Base-by-base conservation (phyloP, 2,329 filamentous ascomycete genomes). In the Rhinocladiella similis region DNA sequence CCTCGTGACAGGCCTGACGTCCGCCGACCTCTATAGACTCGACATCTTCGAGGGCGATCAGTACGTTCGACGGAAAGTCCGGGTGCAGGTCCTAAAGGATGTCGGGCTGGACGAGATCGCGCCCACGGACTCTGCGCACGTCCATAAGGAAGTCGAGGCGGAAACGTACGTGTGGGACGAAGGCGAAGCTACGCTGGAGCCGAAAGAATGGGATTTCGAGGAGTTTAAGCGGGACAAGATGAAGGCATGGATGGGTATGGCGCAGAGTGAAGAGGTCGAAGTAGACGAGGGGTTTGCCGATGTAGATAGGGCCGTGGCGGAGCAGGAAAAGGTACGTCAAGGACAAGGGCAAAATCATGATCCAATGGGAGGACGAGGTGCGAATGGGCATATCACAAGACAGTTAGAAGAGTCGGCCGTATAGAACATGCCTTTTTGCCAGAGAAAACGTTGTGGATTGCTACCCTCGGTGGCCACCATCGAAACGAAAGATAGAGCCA, bases 161-260 rank as follows among this genome's bases (percentile, higher is more conserved):
- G 76, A 81, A 50, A 84, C 84, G 12, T 92, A 92, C 69, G 80
- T 91, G 4, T 91, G 82, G 72, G 75, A 77, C 43, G 70, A 68
- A 13, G 61, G 75, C 1, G 70, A 75, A 14, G 63, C 72, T 0
- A 36, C 67, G 0, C 74, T 97, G 16, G 90, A 96, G 71, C 77
- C 82, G 29, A 73, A 76, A 19, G 91, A 96, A 71, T 97, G 93
- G 93, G 90, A 96, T 70, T 94, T 91, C 74, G 85, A 87, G 47
- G 84, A 89, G 61, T 97, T 97, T 69, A 84, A 87, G 59, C 78
- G 80, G 65, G 86, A 94, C 60, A 96, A 91, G 76, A 76, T 88
- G 80, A 67, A 71, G 47, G 75, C 76, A 63, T 87, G 85, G 85
- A 76, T 80, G 57, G 80, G 76, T 12, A 22, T 63, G 42, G 56